phyloP scores from a whole-genome alignment of 306 rosid genomes.

The Begonia loranthoides region DNA sequence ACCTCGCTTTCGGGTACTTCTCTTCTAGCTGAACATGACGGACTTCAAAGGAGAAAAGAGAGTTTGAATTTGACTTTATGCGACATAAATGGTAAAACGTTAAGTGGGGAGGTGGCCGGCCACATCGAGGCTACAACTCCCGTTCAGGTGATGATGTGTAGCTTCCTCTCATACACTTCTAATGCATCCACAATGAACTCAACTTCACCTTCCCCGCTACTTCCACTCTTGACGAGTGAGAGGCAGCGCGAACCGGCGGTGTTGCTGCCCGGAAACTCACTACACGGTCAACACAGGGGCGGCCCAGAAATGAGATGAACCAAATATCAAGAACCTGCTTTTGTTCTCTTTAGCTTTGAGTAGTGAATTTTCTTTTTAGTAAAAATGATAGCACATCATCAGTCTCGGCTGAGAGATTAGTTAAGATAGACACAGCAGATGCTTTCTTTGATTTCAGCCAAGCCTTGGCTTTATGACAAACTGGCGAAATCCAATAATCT shows the following conservation, averaged over 20 bases:
- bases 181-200: no score
- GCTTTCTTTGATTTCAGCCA: no score
- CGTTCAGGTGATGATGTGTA: constrained; percentile 39
- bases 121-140: constrained; percentile 56
- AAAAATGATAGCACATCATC: no score
- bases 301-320: no score
- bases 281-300: no score
- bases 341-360: no score
- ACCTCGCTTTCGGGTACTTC: constrained; percentile 50
- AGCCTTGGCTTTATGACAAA: background rate
- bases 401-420: constrained; percentile 19
- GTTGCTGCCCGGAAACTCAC: constrained; percentile 50
- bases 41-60: constrained; percentile 32
- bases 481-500: background rate
- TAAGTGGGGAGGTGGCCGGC: constrained; percentile 66
- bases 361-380: no score
- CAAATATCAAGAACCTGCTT: no score
- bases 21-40: constrained; percentile 26
- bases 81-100: constrained; percentile 53
- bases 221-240: background rate
- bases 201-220: background rate
- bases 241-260: constrained; percentile 7
- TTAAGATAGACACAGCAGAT: background rate
- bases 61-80: constrained; percentile 50
- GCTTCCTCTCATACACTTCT: background rate